A percentile compares a stretch with the other conserved stretches of the same genome.
phyloP scores from a whole-genome alignment of 768 basidiomycete species.

The Strobilomyces echinocephalus region DNA sequence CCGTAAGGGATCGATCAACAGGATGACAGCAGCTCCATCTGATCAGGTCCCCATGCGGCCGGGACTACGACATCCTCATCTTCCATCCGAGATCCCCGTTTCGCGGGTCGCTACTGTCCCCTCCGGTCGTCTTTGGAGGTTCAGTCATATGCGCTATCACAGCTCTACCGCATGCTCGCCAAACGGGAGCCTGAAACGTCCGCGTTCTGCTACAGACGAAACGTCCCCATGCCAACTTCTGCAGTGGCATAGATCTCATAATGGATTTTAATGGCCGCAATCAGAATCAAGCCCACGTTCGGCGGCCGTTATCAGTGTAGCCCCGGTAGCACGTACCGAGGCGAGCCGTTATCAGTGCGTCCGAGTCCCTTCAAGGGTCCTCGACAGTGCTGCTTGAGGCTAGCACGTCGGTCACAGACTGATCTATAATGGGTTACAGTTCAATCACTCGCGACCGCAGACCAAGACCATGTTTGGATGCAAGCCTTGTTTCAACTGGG shows the following conservation, averaged over 20 bases:
- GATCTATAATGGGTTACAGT: neutral
- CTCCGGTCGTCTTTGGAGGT: neutral
- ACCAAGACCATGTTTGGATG: neutral
- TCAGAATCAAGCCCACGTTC: neutral
- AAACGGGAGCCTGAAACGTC: neutral
- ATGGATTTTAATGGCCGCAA: no score
- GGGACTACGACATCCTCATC: no score
- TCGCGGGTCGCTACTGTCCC: no score
- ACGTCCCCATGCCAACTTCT: conserved; percentile 7
- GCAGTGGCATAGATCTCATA: neutral
- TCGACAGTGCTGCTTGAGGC: neutral
- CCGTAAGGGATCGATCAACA: neutral
- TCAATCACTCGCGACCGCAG: neutral
- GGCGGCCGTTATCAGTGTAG: neutral
- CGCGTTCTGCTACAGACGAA: neutral
- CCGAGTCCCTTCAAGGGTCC: neutral
- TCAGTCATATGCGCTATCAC: neutral
- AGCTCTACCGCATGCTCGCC: neutral
- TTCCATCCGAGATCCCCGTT: no score
- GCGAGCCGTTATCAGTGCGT: neutral
- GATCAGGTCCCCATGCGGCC: neutral
- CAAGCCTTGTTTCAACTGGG: neutral
- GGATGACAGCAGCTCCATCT: neutral
- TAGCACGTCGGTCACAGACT: neutral
- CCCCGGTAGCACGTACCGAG: no score